Conservation (phyloP, 495 filamentous ascomycete genomes). For the Tuber aestivum region DNA sequence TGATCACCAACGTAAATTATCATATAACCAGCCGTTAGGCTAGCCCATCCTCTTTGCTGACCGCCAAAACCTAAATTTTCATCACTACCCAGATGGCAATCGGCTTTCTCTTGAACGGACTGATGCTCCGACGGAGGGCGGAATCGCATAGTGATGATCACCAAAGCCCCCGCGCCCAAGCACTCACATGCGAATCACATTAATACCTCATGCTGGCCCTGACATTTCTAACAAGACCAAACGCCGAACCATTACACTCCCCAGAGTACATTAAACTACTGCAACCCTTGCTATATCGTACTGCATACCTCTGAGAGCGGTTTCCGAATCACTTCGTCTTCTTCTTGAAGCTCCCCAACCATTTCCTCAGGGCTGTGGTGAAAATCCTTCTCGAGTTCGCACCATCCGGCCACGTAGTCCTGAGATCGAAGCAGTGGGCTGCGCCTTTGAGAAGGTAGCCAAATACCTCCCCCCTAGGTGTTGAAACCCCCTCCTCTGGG, state of each 20-base stretch:
- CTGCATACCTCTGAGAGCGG: background rate
- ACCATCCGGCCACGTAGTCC: slow-evolving; percentile 24
- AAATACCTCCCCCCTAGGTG: slow-evolving; percentile 46
- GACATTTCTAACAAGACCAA: background rate
- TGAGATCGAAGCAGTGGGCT: slow-evolving; percentile 54
- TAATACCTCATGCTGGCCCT: background rate
- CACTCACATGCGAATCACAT: background rate
- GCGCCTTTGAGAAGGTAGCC: slow-evolving; percentile 50
- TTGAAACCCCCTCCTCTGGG: slow-evolving; percentile 49
- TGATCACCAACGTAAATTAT: background rate
- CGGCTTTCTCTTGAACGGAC: background rate
- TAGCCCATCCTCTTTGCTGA: background rate
- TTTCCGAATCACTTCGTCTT: background rate
- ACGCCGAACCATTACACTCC: background rate
- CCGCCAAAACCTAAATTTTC: background rate
- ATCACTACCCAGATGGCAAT: background rate
- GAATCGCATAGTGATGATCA: background rate
- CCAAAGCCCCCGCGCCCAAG: background rate
- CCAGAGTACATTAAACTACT: no score
- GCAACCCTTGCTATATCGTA: background rate
- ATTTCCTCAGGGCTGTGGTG: slow-evolving; percentile 56
- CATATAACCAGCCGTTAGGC: background rate
- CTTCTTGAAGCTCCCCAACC: slow-evolving; percentile 48
- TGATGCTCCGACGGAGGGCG: background rate
- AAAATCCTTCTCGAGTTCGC: slow-evolving; percentile 25